These are phyloP conservation scores for Clavispora vitiphila DNA, from an alignment of 805 yeast species.

Conservation along the genomic window DNA sequence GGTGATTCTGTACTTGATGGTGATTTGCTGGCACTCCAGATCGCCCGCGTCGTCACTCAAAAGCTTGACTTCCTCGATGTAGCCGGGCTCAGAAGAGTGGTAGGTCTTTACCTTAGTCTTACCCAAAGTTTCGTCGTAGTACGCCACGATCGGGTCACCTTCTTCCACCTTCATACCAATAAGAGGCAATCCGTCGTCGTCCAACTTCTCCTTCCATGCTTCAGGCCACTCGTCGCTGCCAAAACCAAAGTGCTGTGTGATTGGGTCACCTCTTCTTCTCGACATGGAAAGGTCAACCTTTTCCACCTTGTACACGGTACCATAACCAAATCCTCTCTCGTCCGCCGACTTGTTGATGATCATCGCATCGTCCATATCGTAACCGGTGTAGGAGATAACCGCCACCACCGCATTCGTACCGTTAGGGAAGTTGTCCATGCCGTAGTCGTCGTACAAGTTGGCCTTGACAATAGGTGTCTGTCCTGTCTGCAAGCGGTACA, in stretches of 20 bases:
- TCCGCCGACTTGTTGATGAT: constrained; percentile 95
- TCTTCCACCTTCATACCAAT: constrained; percentile 85
- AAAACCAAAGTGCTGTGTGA: constrained; percentile 90
- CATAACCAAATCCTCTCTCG: constrained; percentile 97
- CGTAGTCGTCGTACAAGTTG: constrained; percentile 87
- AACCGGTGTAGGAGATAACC: constrained; percentile 96
- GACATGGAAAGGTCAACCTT: constrained; percentile 74
- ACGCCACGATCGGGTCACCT: constrained; percentile 95
- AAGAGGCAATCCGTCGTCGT: constrained; percentile 87
- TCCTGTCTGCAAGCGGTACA: constrained; percentile 89
- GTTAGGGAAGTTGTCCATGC: constrained; percentile 97
- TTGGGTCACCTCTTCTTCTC: constrained; percentile 89
- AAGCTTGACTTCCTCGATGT: constrained; percentile 89
- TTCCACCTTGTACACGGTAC: constrained; percentile 93
- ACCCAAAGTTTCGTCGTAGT: constrained; percentile 83
- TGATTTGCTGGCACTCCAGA: constrained; percentile 74
- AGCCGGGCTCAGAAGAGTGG: constrained; percentile 92
- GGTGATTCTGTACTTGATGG: constrained; percentile 86
- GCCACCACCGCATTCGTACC: constrained; percentile 99
- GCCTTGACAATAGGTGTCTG: constrained; percentile 98
- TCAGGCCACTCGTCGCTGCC: constrained; percentile 92
- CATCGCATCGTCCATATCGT: constrained; percentile 99
- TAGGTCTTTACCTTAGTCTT: constrained; percentile 89
- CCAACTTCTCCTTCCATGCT: constrained; percentile 82
- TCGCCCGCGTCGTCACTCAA: constrained; percentile 76